Evolutionary conservation across 306 rosid genomes (phyloP).

Genomic region (Trichosanthes cucumerina): DNA sequence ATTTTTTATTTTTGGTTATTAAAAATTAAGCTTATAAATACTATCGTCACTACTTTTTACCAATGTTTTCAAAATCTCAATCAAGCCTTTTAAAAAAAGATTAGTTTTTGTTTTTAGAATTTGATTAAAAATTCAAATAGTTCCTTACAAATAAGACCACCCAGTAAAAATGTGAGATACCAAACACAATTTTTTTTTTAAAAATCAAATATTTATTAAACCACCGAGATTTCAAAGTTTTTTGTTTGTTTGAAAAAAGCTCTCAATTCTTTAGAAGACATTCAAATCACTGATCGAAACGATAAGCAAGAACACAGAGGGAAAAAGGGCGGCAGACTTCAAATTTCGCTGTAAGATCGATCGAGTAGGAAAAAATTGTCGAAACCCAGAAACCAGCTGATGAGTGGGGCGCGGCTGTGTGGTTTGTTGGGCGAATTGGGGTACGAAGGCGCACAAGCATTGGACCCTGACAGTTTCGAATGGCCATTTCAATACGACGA

Average conservation of each 20-base stretch:
- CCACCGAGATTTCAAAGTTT: too few species aligned
- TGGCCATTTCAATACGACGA: conserved; percentile 95
- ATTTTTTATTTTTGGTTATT: too few species aligned
- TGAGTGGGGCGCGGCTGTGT: conserved; percentile 70
- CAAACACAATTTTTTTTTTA: too few species aligned
- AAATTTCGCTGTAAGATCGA: not conserved
- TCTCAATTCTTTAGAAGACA: not conserved
- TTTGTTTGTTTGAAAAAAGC: not conserved
- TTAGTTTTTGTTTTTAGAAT: too few species aligned
- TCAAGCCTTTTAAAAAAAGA: too few species aligned
- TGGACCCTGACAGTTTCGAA: conserved; percentile 88
- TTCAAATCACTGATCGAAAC: not conserved
- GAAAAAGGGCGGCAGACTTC: conserved; percentile 2
- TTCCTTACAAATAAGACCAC: too few species aligned
- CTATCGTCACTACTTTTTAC: too few species aligned
- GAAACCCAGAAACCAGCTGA: not conserved
- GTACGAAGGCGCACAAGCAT: conserved; percentile 39
- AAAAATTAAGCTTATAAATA: too few species aligned
- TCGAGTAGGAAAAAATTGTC: not conserved
- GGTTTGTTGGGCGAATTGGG: conserved; percentile 63
- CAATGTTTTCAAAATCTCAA: too few species aligned
- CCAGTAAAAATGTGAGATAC: too few species aligned
- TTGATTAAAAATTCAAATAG: too few species aligned
- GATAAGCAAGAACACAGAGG: not conserved
- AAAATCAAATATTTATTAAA: too few species aligned